These are phyloP conservation scores for Quercus parvula DNA, from an alignment of 306 rosid genomes.

Conservation along the genomic window DNA sequence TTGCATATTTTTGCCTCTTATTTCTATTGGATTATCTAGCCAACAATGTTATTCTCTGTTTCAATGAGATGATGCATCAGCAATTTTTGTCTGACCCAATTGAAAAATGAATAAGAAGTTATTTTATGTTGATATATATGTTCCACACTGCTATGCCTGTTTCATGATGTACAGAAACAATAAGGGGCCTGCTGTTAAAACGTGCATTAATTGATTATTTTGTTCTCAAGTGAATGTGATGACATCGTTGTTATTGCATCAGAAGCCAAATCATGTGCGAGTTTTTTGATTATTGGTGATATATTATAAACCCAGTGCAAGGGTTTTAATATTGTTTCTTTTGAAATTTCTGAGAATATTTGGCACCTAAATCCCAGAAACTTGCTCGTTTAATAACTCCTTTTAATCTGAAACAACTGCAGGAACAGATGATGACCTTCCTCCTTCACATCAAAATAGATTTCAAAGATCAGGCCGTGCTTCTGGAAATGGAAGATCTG, in stretches of 20 bases:
- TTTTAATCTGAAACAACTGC: constrained; percentile 27
- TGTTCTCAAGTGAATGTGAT: not conserved
- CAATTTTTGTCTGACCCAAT: too few species aligned
- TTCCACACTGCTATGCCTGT: too few species aligned
- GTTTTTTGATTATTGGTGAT: not conserved
- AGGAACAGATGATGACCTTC: constrained; percentile 61
- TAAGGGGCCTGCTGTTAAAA: not conserved
- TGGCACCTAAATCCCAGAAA: not conserved
- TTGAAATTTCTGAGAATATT: not conserved
- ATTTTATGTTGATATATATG: too few species aligned
- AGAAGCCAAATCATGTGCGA: not conserved
- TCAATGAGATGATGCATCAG: too few species aligned
- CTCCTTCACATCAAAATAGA: constrained; percentile 62
- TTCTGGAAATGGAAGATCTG: constrained; percentile 48
- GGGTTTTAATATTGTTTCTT: not conserved
- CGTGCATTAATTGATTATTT: not conserved
- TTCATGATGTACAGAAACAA: not conserved
- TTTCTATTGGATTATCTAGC: too few species aligned
- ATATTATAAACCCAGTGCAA: not conserved
- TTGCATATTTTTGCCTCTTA: too few species aligned
- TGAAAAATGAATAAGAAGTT: too few species aligned
- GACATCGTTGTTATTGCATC: not conserved
- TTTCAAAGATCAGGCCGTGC: constrained; percentile 42
- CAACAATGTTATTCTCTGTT: too few species aligned
- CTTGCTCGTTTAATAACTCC: not conserved